Evolutionary conservation across 352 stramenopile species (phyloP).

Genomic region (Saprolegnia diclina): DNA sequence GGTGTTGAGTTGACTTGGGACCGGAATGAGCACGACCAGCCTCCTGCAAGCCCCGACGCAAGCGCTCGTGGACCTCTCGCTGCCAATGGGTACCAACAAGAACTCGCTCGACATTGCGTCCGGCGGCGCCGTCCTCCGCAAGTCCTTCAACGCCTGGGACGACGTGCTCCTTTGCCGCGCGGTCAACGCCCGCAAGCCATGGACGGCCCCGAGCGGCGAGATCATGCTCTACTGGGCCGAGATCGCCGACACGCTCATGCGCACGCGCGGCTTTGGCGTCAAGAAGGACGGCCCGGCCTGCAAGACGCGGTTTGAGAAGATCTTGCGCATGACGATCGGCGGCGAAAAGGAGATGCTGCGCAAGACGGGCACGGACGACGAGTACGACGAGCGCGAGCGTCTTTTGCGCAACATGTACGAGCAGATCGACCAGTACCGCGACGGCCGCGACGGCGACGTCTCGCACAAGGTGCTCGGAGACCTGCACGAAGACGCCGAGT

Average conservation of each 20-base stretch:
- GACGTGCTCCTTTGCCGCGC: conserved; percentile 21
- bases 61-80: not conserved
- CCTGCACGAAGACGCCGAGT: not conserved
- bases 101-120: conserved; percentile 13
- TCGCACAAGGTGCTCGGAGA: not conserved
- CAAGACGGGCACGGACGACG: conserved; percentile 22
- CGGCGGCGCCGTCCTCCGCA: conserved; percentile 6
- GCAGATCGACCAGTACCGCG: conserved; percentile 23
- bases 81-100: not conserved
- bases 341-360: conserved; percentile 22
- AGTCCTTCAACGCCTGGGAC: conserved; percentile 23
- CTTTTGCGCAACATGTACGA: conserved; percentile 19
- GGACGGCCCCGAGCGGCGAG: conserved; percentile 18
- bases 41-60: not conserved
- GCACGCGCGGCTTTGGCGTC: conserved; percentile 20
- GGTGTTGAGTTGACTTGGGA: not conserved
- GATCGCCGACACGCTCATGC: conserved; percentile 18
- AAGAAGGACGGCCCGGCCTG: conserved; percentile 25
- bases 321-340: conserved; percentile 23
- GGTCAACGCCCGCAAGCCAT: conserved; percentile 24
- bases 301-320: conserved; percentile 28
- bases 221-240: conserved; percentile 24
- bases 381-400: conserved; percentile 23
- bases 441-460: not conserved
- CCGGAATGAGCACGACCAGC: no score